phyloP scores from a whole-genome alignment of 1,139 yeast genomes.

The Scheffersomyces illinoinensis region DNA sequence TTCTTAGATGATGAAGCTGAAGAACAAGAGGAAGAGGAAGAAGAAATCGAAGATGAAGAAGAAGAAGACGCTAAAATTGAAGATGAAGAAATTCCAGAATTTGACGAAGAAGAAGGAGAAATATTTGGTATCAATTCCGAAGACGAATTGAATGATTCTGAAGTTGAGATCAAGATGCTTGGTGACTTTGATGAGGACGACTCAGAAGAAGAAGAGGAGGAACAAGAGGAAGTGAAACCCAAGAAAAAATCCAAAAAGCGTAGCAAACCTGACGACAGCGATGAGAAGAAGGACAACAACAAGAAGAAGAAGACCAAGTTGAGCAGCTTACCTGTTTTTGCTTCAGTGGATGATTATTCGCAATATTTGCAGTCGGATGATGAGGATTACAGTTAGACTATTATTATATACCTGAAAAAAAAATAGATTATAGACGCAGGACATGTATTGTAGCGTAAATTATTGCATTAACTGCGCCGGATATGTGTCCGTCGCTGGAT shows the following conservation, averaged over 20 bases:
- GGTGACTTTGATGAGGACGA: conserved; percentile 17
- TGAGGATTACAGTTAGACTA: conserved; percentile 36
- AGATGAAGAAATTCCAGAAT: conserved; percentile 20
- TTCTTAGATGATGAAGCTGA: conserved; percentile 23
- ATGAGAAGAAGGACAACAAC: conserved; percentile 18
- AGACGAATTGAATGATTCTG: conserved; percentile 42
- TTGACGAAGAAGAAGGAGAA: conserved; percentile 22
- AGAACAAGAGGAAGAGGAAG: conserved; percentile 21
- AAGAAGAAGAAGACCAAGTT: conserved; percentile 60
- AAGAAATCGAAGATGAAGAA: conserved; percentile 27
- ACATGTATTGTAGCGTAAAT: background rate
- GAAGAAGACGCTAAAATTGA: conserved; percentile 23
- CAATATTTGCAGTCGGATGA: conserved; percentile 68
- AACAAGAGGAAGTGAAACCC: conserved; percentile 11
- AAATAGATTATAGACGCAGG: background rate
- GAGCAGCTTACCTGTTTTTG: conserved; percentile 78
- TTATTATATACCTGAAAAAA: background rate
- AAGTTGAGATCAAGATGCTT: conserved; percentile 23
- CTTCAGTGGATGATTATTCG: conserved; percentile 88
- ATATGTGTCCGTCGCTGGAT: background rate
- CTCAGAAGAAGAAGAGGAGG: conserved; percentile 16
- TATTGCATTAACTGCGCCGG: background rate
- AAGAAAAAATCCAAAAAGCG: conserved; percentile 21
- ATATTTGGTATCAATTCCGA: conserved; percentile 34
- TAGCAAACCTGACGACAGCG: conserved; percentile 20